Conservation (phyloP, 2,329 filamentous ascomycete species). For the Pseudogymnoascus verrucosus region DNA sequence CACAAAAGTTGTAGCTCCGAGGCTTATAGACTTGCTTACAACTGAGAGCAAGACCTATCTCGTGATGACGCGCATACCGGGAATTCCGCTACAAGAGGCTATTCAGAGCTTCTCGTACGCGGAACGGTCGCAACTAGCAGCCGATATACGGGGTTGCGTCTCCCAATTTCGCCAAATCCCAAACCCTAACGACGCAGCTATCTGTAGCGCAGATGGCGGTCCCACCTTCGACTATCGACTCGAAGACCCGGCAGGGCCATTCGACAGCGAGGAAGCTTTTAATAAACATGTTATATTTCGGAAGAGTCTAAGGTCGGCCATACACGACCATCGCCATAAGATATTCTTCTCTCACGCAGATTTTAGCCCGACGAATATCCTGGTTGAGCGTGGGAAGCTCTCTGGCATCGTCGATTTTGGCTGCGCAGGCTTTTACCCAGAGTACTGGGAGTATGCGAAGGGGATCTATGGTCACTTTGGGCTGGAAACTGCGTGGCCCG, state of each 20-base stretch:
- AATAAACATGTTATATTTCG: slow-evolving; percentile 7
- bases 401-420: slow-evolving; percentile 10
- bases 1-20: slow-evolving; percentile 9
- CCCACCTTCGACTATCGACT: slow-evolving; percentile 12
- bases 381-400: slow-evolving; percentile 3
- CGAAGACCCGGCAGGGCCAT: neutral
- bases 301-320: neutral
- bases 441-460: slow-evolving; percentile 13
- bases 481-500: neutral
- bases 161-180: slow-evolving; percentile 7
- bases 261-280: slow-evolving; percentile 8
- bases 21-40: slow-evolving; percentile 8
- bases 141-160: neutral
- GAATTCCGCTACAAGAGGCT: neutral
- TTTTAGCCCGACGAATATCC: slow-evolving; percentile 10
- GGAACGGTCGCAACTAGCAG: slow-evolving; percentile 4
- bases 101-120: slow-evolving; percentile 8
- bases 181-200: slow-evolving; percentile 4
- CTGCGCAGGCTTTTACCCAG: slow-evolving; percentile 9
- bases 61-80: slow-evolving; percentile 11
- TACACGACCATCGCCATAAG: neutral
- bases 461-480: slow-evolving; percentile 5
- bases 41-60: slow-evolving; percentile 9
- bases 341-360: slow-evolving; percentile 11
- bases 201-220: slow-evolving; percentile 8